Conservation (phyloP, 495 filamentous ascomycete species). For the Penicillium arizonense region DNA sequence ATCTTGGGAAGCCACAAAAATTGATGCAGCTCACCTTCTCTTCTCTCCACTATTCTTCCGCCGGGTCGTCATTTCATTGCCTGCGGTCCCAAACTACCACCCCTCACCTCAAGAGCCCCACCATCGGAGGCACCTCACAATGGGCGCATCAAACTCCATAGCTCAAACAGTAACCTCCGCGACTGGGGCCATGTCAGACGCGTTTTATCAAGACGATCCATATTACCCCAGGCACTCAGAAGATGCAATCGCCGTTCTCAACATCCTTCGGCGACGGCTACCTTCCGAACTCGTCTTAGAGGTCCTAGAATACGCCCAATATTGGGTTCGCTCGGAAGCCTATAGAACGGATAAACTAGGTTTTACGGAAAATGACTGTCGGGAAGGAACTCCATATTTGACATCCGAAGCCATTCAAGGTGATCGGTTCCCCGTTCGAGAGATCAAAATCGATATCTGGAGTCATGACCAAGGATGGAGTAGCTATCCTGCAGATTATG, state of each 20-base stretch:
- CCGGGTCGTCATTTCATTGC: no score
- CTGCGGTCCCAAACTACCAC: no score
- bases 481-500: constrained; percentile 17
- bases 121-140: not conserved
- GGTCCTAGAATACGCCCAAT: not conserved
- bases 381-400: not conserved
- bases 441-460: constrained; percentile 54
- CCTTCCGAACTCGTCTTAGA: constrained; percentile 5
- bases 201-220: not conserved
- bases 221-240: not conserved
- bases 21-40: no score
- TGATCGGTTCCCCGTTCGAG: constrained; percentile 27
- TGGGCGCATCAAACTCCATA: constrained; percentile 1
- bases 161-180: not conserved
- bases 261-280: not conserved
- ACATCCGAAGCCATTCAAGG: constrained; percentile 1
- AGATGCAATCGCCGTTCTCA: not conserved
- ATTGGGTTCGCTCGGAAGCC: not conserved
- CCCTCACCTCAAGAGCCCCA: no score
- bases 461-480: constrained; percentile 59
- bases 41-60: no score
- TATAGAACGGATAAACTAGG: not conserved
- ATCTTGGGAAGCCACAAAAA: no score
- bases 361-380: not conserved
- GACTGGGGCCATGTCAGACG: not conserved